These are phyloP conservation scores for Trichomonas vaginalis DNA, from an alignment of 208 protist species.

Conservation along the genomic window DNA sequence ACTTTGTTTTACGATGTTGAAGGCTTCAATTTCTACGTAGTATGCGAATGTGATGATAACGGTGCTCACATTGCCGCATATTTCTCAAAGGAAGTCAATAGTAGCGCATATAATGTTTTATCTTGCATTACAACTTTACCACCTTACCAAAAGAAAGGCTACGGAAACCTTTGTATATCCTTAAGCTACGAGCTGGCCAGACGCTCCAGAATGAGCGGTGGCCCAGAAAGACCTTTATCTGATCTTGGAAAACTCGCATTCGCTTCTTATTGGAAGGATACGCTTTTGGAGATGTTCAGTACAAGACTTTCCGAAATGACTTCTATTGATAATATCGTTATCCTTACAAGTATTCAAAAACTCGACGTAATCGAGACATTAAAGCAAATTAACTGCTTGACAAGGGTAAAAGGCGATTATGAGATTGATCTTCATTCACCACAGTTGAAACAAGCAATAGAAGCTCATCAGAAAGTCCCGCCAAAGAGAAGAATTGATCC, in stretches of 20 bases:
- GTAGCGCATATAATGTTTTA: neutral
- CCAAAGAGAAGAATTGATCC: neutral
- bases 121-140: constrained; percentile 13
- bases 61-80: constrained; percentile 83
- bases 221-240: constrained; percentile 93
- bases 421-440: neutral
- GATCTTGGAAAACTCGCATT: constrained; percentile 69
- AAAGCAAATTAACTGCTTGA: neutral
- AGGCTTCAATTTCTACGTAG: constrained; percentile 93
- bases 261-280: constrained; percentile 43
- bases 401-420: neutral
- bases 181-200: constrained; percentile 90
- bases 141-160: constrained; percentile 48
- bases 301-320: neutral
- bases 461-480: no score
- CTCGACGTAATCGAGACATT: neutral
- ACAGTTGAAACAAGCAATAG: neutral
- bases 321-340: neutral
- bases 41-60: constrained; percentile 68
- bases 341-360: neutral
- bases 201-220: constrained; percentile 73
- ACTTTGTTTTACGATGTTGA: constrained; percentile 96
- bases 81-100: constrained; percentile 66
- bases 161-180: constrained; percentile 89
- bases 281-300: constrained; percentile 55